Conservation (phyloP, 192 early-diverging fungal species). For the Umbelopsis sp. region DNA sequence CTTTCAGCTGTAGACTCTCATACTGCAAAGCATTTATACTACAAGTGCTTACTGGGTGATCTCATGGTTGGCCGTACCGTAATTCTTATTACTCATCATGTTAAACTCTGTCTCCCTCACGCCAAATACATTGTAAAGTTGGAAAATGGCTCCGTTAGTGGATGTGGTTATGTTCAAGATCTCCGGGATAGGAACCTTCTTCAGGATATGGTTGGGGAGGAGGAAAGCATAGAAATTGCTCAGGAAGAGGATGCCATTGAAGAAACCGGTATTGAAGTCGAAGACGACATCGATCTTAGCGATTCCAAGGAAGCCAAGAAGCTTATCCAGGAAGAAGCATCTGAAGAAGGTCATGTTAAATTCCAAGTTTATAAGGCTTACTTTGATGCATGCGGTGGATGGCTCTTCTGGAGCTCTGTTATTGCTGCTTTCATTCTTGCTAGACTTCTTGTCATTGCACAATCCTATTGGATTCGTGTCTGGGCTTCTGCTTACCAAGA, state of each 20-base stretch:
- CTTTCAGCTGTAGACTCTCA: slow-evolving; percentile 58
- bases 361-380: slow-evolving; percentile 20
- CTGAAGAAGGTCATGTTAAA: slow-evolving; percentile 9
- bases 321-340: neutral
- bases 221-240: slow-evolving; percentile 21
- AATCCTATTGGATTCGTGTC: slow-evolving; percentile 53
- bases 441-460: slow-evolving; percentile 47
- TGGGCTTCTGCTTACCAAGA: slow-evolving; percentile 44
- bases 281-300: neutral
- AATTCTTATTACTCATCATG: slow-evolving; percentile 84
- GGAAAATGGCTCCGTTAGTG: slow-evolving; percentile 47
- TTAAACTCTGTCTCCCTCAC: slow-evolving; percentile 56
- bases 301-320: slow-evolving; percentile 4
- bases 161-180: slow-evolving; percentile 34
- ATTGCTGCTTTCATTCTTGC: slow-evolving; percentile 39
- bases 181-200: slow-evolving; percentile 37
- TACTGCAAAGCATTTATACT: slow-evolving; percentile 66
- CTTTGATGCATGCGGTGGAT: slow-evolving; percentile 20
- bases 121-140: slow-evolving; percentile 55
- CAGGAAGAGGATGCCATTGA: neutral
- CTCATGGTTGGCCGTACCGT: slow-evolving; percentile 75
- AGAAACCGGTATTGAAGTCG: neutral
- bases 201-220: slow-evolving; percentile 37
- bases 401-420: slow-evolving; percentile 55
- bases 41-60: slow-evolving; percentile 65